phyloP scores from a whole-genome alignment of 257 asterid genomes.

The Solanum chiquidenum region DNA sequence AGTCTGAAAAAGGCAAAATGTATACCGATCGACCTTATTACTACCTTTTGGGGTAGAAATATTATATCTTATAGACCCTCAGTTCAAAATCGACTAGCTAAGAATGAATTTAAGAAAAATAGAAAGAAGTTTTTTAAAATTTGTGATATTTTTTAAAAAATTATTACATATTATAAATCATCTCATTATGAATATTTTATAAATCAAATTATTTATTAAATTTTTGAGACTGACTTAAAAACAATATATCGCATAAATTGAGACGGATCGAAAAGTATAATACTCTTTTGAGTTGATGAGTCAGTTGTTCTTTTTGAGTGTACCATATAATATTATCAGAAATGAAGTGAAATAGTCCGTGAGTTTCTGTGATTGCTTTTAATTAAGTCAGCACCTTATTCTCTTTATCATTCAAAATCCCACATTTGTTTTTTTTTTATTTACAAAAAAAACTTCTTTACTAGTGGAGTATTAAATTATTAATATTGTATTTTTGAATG shows the following conservation, averaged over 20 bases:
- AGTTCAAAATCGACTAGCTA: not conserved
- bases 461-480: not conserved
- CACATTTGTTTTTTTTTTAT: not conserved
- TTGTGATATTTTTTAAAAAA: not conserved
- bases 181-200: not conserved
- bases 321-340: not conserved
- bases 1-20: accelerated
- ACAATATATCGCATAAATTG: not conserved
- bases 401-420: not conserved
- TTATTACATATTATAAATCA: not conserved
- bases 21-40: not conserved
- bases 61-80: not conserved
- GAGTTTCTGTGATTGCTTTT: conserved; percentile 43
- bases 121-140: too few species aligned
- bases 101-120: not conserved
- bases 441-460: too few species aligned
- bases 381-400: not conserved
- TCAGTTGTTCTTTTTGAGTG: conserved; percentile 10
- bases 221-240: accelerated
- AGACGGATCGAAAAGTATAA: too few species aligned
- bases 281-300: conserved; percentile 17
- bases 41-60: not conserved
- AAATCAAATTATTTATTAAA: not conserved
- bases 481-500: not conserved
- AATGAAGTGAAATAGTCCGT: conserved; percentile 52